A percentile compares a stretch with the other conserved stretches of the same genome.
These are phyloP conservation scores for Phytopythium helicoides DNA, from an alignment of 352 stramenopile genomes.

Conservation along the genomic window DNA sequence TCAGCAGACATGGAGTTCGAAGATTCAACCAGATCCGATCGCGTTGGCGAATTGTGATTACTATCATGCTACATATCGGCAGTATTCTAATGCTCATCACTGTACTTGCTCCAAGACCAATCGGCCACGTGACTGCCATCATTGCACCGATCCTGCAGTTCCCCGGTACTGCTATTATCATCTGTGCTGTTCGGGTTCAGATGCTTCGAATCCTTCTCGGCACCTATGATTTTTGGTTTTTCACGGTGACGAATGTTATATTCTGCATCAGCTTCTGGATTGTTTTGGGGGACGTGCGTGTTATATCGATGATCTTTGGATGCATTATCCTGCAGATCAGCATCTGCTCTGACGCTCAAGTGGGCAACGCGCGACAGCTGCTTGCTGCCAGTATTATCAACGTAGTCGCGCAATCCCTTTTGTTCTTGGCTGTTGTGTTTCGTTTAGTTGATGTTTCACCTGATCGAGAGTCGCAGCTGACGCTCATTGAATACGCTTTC, in stretches of 20 bases:
- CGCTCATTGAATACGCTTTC: constrained; percentile 12
- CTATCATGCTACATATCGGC: constrained; percentile 13
- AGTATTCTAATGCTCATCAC: constrained; percentile 20
- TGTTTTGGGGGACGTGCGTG: constrained; percentile 17
- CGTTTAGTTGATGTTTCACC: constrained; percentile 17
- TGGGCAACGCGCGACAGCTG: constrained; percentile 16
- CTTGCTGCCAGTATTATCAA: constrained; percentile 18
- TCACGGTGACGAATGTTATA: constrained; percentile 26
- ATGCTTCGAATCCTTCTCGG: constrained; percentile 22
- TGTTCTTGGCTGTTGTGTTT: constrained; percentile 21
- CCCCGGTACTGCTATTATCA: constrained; percentile 20
- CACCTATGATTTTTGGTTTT: constrained; percentile 34
- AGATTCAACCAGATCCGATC: constrained; percentile 13
- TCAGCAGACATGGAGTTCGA: constrained; percentile 10
- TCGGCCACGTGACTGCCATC: constrained; percentile 14
- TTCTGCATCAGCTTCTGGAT: constrained; percentile 17
- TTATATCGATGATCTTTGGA: constrained; percentile 14
- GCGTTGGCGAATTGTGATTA: constrained; percentile 9
- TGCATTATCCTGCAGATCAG: constrained; percentile 25
- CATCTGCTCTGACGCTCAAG: constrained; percentile 20
- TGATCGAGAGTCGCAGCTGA: not conserved
- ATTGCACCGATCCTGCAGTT: constrained; percentile 18
- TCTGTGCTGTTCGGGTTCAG: constrained; percentile 17
- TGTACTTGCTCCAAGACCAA: constrained; percentile 2
- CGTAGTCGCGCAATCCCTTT: constrained; percentile 8